Evolutionary conservation across 352 stramenopile species (phyloP).

Genomic region (Thraustotheca clavata): DNA sequence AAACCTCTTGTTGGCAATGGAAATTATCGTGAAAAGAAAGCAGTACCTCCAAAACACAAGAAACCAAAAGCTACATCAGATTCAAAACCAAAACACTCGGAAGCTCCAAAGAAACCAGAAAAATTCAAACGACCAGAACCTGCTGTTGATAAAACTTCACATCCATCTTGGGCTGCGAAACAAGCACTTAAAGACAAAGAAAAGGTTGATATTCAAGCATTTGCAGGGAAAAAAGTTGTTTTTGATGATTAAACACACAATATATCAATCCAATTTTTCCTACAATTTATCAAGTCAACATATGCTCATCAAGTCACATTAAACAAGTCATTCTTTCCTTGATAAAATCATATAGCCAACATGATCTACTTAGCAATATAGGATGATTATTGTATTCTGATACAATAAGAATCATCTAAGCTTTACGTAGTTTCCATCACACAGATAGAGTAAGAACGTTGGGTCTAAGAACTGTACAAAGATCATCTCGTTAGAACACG

Average conservation of each 20-base stretch:
- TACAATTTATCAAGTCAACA: no score
- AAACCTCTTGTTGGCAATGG: constrained; percentile 38
- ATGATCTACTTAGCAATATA: no score
- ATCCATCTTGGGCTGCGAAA: constrained; percentile 61
- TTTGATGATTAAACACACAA: constrained; percentile 37
- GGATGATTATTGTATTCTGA: no score
- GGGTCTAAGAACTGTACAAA: no score
- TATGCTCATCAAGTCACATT: no score
- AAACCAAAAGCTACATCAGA: constrained; percentile 33
- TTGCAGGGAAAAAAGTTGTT: constrained; percentile 77
- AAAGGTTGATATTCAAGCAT: constrained; percentile 53
- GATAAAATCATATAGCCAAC: no score
- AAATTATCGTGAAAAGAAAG: constrained; percentile 24
- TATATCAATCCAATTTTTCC: no score
- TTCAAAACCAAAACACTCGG: constrained; percentile 6
- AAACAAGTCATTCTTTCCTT: no score
- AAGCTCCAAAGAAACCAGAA: not conserved
- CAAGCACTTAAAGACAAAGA: constrained; percentile 77
- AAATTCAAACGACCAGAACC: not conserved
- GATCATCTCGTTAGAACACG: no score
- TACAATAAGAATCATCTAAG: no score
- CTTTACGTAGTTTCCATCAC: no score
- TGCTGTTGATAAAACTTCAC: constrained; percentile 7
- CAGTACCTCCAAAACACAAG: constrained; percentile 8
- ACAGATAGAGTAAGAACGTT: no score